Evolutionary conservation across 129 eudicot genomes (phyloP).

Genomic region (Helianthus tuberosus): DNA sequence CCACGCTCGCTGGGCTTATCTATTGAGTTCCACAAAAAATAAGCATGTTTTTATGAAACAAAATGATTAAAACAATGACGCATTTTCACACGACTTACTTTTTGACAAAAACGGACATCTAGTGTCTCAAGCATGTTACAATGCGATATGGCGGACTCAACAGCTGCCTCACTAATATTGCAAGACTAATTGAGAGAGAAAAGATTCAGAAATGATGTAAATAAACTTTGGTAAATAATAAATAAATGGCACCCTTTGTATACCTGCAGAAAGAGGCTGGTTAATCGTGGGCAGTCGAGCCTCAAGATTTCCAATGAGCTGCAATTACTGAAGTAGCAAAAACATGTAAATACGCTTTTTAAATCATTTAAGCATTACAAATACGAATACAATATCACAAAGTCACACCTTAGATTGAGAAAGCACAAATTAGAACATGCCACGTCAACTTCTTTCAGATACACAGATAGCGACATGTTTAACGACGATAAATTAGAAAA

Average conservation of each 20-base stretch:
- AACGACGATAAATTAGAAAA: conserved; percentile 65
- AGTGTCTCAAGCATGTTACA: conserved; percentile 90
- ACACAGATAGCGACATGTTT: conserved; percentile 76
- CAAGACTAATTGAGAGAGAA: conserved; percentile 55
- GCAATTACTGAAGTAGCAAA: conserved; percentile 65
- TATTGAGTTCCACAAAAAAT: conserved; percentile 19
- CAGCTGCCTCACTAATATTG: conserved; percentile 78
- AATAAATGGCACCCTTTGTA: background rate
- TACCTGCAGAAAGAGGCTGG: conserved; percentile 96
- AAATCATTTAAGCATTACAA: background rate
- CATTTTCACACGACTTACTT: conserved; percentile 35
- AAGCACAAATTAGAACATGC: conserved; percentile 69
- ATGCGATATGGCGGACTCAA: conserved; percentile 68
- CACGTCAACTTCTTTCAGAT: conserved; percentile 81
- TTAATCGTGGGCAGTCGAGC: conserved; percentile 81
- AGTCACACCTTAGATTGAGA: conserved; percentile 79
- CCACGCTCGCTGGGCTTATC: conserved; percentile 65
- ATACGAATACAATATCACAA: background rate
- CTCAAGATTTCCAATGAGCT: conserved; percentile 83
- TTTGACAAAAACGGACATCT: conserved; percentile 88
- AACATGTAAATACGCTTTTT: background rate
- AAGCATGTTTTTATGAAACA: background rate
- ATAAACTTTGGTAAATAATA: background rate
- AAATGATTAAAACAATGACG: background rate
- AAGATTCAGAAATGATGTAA: background rate